Evolutionary conservation across 768 basidiomycete genomes (phyloP), one percentile per base, ranked within the genome.

Genomic region (Suillus sp.): DNA sequence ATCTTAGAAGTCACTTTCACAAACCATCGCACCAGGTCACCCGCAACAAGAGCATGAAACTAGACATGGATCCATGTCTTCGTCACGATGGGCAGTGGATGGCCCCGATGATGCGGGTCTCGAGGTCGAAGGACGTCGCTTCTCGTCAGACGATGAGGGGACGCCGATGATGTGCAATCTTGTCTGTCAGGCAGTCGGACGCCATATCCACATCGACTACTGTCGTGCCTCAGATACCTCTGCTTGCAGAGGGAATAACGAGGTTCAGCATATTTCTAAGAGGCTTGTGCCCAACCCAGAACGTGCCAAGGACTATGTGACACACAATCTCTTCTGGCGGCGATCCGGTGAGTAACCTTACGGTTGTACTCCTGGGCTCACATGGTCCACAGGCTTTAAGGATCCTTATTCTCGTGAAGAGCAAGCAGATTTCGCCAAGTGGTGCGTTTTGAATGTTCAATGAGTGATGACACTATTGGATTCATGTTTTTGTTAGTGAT

Each of bases 81-180:
- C 74, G 61, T 83, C 84, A 0, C 76, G 78, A 45, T 89, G 87
- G 88, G 76, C 81, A 0, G 69, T 87, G 3, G 84, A 86, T 59
- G 83, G 81, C 1, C 79, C 80, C 1, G 82, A 85, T 7, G 83
- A 79, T 18, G 78, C 76, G 1, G 70, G 74, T 1, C 61, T 87
- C 0, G 87, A 88, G 65, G 72, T 87, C 5, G 80, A 82, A 61
- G 86, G 86, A 4, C 80, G 80, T 62, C 83, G 78, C 63, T 88
- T 85, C 68, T 83, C 79, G 16, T 66, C 80, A 0, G 78, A 80
- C n/a, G 84, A 86, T 56, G 83, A 84, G 45, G 85, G 87, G 13
- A 84, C 84, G 0, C 86, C 86, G 0, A 84, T 87, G 83, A 78
- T 88, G 77, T 87, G 87, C 67, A 86, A 80, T 53, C 75, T 87